Conservation (phyloP, 305 asterid species). For the Rubia balearica region DNA sequence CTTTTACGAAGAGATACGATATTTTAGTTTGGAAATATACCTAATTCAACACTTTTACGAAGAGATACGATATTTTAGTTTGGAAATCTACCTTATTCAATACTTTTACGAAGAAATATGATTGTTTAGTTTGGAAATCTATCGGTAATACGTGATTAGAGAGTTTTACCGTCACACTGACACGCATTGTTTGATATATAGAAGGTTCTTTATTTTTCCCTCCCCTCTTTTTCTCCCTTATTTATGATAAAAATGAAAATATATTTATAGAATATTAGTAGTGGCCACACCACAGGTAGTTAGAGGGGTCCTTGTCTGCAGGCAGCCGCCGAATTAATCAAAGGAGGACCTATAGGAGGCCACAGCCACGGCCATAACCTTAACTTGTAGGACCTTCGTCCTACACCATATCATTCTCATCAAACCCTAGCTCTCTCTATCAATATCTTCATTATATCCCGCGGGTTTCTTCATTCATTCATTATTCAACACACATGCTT, state of each 20-base stretch:
- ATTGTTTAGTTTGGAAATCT: no score
- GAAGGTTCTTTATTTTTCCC: no score
- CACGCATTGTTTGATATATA: no score
- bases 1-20: no score
- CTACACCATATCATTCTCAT: background rate
- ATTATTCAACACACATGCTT: background rate
- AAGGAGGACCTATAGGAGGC: no score
- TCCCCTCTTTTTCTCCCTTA: background rate
- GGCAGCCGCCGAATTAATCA: constrained; percentile 7
- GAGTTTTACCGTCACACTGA: no score
- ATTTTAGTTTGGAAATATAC: no score
- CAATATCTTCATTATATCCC: background rate
- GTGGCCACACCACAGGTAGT: constrained; percentile 1
- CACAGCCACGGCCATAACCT: background rate
- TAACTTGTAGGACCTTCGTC: background rate
- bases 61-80: no score
- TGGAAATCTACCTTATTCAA: no score
- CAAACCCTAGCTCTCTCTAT: background rate
- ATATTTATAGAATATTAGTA: background rate
- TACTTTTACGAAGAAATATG: no score
- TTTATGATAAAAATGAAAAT: background rate
- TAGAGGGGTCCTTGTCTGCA: background rate
- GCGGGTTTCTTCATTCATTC: constrained; percentile 3
- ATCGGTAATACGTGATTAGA: no score
- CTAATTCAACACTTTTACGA: no score